Evolutionary conservation across 2,329 filamentous ascomycete genomes (phyloP).

Genomic region (Ophiostoma novo-ulmi): DNA sequence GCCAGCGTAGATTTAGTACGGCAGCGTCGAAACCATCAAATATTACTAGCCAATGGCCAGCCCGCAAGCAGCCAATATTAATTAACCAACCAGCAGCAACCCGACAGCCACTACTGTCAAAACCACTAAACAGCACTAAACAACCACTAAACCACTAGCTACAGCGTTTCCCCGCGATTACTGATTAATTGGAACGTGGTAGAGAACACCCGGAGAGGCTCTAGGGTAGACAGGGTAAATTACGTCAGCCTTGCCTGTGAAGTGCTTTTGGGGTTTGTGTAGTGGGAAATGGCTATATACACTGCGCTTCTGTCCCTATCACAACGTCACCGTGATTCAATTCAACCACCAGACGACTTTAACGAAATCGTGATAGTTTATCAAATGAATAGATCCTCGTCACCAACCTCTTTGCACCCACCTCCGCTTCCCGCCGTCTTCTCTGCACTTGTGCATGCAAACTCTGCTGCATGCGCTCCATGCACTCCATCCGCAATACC

Average conservation of each 20-base stretch:
- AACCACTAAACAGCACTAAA: background rate
- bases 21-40: background rate
- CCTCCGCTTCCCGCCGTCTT: background rate
- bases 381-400: background rate
- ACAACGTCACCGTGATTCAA: too few relatives aligned
- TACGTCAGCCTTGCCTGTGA: background rate
- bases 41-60: background rate
- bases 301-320: background rate
- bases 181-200: background rate
- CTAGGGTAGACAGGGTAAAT: constrained; percentile 11
- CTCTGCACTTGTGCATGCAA: background rate
- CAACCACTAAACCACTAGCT: constrained; percentile 11
- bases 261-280: background rate
- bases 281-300: background rate
- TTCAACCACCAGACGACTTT: too few relatives aligned
- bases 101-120: background rate
- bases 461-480: background rate
- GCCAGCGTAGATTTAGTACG: background rate
- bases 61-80: background rate
- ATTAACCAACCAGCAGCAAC: too few relatives aligned
- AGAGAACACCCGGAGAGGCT: background rate
- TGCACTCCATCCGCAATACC: background rate
- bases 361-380: too few relatives aligned
- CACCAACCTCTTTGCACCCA: background rate
- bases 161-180: constrained; percentile 4